Evolutionary conservation across 2,329 filamentous ascomycete species (phyloP).

Genomic region (Fusarium caatingaense): DNA sequence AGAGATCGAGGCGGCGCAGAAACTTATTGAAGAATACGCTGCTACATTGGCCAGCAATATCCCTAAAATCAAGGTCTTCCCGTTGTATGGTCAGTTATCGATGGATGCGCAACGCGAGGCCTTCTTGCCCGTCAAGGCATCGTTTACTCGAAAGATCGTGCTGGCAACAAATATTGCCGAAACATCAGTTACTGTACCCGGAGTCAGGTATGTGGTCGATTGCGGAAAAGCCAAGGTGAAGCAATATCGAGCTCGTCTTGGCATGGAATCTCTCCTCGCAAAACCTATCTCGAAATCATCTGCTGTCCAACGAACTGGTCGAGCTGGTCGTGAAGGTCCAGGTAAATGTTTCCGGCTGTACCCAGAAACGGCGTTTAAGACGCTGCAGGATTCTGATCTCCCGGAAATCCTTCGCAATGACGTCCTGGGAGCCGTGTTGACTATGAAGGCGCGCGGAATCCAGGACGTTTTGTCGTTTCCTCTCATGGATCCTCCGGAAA

Average conservation of each 20-base stretch:
- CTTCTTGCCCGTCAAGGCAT: conserved; percentile 78
- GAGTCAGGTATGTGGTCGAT: conserved; percentile 91
- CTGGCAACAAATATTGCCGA: conserved; percentile 98
- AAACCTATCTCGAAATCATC: conserved; percentile 95
- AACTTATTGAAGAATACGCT: conserved; percentile 83
- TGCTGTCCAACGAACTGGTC: conserved; percentile 89
- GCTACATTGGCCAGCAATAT: conserved; percentile 77
- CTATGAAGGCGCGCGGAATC: conserved; percentile 92
- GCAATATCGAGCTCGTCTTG: conserved; percentile 84
- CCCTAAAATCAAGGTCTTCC: conserved; percentile 78
- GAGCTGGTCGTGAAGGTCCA: conserved; percentile 90
- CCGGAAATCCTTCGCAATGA: conserved; percentile 95
- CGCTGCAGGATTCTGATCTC: conserved; percentile 77
- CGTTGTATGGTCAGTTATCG: conserved; percentile 90
- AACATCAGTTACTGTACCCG: conserved; percentile 94
- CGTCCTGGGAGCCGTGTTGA: conserved; percentile 84
- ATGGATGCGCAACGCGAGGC: conserved; percentile 87
- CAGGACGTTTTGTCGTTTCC: conserved; percentile 85
- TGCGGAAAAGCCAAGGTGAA: conserved; percentile 95
- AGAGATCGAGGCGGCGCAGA: conserved; percentile 85
- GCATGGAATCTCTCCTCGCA: conserved; percentile 88
- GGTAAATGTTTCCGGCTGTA: conserved; percentile 93
- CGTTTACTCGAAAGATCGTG: conserved; percentile 87
- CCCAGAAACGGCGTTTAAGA: conserved; percentile 79
- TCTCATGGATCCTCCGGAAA: conserved; percentile 82